These are phyloP conservation scores for Fusarium coffeatum DNA, from an alignment of 2,329 filamentous ascomycete species.

Conservation along the genomic window DNA sequence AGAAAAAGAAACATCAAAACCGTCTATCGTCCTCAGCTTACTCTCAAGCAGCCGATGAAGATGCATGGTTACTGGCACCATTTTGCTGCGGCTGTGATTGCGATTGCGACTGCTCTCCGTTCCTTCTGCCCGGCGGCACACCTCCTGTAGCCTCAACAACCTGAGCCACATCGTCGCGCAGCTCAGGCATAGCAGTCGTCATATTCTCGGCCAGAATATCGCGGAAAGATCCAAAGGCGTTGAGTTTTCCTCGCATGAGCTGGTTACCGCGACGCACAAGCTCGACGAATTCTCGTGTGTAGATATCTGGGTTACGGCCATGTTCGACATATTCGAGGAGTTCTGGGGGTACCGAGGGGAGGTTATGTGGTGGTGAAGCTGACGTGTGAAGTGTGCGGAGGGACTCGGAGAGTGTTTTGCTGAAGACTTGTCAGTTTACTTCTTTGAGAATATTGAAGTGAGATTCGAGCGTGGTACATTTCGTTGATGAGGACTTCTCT, in stretches of 20 bases:
- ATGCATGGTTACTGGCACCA: slow-evolving; percentile 18
- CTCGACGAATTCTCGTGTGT: slow-evolving; percentile 80
- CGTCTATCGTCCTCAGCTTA: not conserved
- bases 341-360: slow-evolving; percentile 69
- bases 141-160: slow-evolving; percentile 63
- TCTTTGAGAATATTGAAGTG: too few species aligned
- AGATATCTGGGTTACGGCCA: slow-evolving; percentile 78
- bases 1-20: not conserved
- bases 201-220: slow-evolving; percentile 72
- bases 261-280: slow-evolving; percentile 74
- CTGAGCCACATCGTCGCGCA: slow-evolving; percentile 63
- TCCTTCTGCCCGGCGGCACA: slow-evolving; percentile 23
- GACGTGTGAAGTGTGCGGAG: slow-evolving; percentile 56
- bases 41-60: slow-evolving; percentile 17
- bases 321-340: slow-evolving; percentile 76
- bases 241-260: slow-evolving; percentile 72
- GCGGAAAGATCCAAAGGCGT: slow-evolving; percentile 69
- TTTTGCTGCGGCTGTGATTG: slow-evolving; percentile 22
- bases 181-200: slow-evolving; percentile 68
- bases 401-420: slow-evolving; percentile 55
- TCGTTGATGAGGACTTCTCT: slow-evolving; percentile 67
- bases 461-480: slow-evolving; percentile 52
- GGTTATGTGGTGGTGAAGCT: slow-evolving; percentile 54
- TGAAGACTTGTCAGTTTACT: slow-evolving; percentile 37
- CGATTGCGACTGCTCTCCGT: slow-evolving; percentile 8